Conservation (phyloP, 2,329 filamentous ascomycete species). For the Hymenoscyphus fructigenus region DNA sequence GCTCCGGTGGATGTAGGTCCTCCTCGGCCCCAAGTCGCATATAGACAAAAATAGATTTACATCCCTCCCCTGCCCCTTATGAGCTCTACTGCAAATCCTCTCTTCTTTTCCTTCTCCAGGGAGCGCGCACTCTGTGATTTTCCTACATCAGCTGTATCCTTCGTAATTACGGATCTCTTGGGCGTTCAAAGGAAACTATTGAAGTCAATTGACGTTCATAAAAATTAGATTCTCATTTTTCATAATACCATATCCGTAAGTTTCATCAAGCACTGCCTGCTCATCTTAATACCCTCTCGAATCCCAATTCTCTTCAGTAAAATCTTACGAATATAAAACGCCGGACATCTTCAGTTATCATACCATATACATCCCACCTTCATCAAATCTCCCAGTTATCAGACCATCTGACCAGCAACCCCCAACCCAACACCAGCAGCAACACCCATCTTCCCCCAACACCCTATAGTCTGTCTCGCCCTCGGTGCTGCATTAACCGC, state of each 20-base stretch:
- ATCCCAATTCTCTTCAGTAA: not conserved
- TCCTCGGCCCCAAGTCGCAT: no score
- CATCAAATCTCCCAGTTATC: not conserved
- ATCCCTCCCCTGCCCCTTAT: no score
- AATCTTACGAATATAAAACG: not conserved
- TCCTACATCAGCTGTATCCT: no score
- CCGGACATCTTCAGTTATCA: not conserved
- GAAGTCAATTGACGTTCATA: not conserved
- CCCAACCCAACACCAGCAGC: constrained; percentile 30
- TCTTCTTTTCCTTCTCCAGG: no score
- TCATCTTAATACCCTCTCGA: not conserved
- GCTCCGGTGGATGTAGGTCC: no score
- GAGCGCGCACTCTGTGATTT: no score
- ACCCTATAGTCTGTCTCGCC: constrained; percentile 27
- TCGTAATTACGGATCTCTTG: no score
- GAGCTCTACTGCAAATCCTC: no score
- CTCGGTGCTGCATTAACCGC: constrained; percentile 26
- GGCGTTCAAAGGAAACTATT: no score
- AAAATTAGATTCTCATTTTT: not conserved
- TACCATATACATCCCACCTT: not conserved
- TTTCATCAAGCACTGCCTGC: not conserved
- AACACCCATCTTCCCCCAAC: constrained; percentile 27
- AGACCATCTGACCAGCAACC: constrained; percentile 26
- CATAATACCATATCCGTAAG: not conserved
- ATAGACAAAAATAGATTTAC: no score